A percentile compares a stretch with the other conserved stretches of the same genome.
Evolutionary conservation across 192 early-diverging fungal species (phyloP).

Genomic region (Backusella circina): DNA sequence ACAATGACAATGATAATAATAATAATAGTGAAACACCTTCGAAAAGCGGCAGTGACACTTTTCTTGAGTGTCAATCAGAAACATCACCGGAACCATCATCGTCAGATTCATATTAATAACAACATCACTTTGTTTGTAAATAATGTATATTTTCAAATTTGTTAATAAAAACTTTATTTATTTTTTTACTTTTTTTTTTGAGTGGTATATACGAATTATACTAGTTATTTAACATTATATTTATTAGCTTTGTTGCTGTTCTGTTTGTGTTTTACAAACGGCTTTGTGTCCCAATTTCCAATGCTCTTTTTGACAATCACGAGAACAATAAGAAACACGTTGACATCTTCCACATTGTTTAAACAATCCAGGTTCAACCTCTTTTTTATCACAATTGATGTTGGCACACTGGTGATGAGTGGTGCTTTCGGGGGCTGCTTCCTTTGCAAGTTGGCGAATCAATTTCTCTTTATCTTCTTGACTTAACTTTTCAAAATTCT

Average conservation of each 20-base stretch:
- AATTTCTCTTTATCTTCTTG: slow-evolving; percentile 24
- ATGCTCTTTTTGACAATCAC: slow-evolving; percentile 47
- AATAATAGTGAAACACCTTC: background rate
- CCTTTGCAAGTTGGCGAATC: slow-evolving; percentile 28
- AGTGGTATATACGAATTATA: slow-evolving; percentile 1
- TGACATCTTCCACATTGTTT: slow-evolving; percentile 47
- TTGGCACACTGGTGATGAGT: slow-evolving; percentile 31
- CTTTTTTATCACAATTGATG: slow-evolving; percentile 38
- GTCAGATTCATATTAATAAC: background rate
- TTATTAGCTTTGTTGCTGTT: background rate
- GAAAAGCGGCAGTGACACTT: background rate
- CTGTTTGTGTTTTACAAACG: slow-evolving; percentile 21
- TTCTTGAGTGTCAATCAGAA: background rate
- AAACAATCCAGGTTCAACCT: slow-evolving; percentile 39
- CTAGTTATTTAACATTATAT: slow-evolving; percentile 3
- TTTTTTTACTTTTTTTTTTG: background rate
- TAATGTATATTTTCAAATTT: background rate
- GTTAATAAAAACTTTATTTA: background rate
- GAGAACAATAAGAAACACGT: slow-evolving; percentile 46
- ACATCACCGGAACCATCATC: background rate
- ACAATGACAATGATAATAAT: background rate
- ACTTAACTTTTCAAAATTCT: slow-evolving; percentile 32
- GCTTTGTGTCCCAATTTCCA: slow-evolving; percentile 50
- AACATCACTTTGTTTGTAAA: background rate
- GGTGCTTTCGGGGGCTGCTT: slow-evolving; percentile 25